phyloP scores from a whole-genome alignment of 148 eudicot species.

The Camellia japonica region DNA sequence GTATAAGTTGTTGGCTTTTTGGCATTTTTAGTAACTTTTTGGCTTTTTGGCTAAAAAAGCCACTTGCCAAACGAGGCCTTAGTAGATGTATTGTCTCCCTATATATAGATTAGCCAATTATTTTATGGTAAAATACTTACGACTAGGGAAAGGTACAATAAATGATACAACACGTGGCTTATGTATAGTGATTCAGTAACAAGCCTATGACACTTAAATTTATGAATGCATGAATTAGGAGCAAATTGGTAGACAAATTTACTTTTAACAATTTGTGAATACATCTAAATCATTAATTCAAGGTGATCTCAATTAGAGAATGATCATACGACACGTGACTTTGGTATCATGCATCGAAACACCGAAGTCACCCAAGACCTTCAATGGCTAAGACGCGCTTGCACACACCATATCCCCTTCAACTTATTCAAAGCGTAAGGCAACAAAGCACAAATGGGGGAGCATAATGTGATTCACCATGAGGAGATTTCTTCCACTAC shows the following conservation, averaged over 20 bases:
- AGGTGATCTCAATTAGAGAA: neutral
- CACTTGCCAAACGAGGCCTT: too few species aligned
- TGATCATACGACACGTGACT: neutral
- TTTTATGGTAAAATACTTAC: neutral
- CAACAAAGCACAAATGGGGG: neutral
- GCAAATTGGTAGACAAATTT: neutral
- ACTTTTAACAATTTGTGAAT: neutral
- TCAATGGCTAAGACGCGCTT: neutral
- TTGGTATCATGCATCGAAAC: neutral
- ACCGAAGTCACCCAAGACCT: neutral
- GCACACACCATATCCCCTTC: neutral
- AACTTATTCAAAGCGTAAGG: neutral
- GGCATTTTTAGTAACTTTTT: too few species aligned
- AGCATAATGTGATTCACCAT: neutral
- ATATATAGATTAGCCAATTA: neutral
- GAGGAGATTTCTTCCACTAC: neutral
- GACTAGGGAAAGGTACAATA: neutral
- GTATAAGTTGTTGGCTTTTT: too few species aligned
- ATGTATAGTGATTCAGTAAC: neutral
- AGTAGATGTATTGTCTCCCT: too few species aligned
- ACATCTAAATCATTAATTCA: neutral
- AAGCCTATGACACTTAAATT: neutral
- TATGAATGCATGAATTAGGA: neutral
- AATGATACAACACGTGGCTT: neutral
- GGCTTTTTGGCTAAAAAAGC: too few species aligned